Conservation (phyloP, 345 rosid species). For the Salix udensis region DNA sequence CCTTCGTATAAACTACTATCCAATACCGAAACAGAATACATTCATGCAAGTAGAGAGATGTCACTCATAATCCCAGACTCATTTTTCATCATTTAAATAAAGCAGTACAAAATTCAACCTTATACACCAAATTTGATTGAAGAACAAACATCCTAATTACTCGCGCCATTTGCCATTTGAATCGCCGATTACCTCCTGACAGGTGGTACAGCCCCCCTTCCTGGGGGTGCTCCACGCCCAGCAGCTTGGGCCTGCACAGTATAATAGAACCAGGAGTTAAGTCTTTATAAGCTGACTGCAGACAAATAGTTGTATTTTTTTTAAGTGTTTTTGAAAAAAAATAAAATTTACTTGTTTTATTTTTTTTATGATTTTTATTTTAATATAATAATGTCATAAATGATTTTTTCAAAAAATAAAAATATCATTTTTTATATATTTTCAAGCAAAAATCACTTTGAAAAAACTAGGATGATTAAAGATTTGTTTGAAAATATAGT, state of each 20-base stretch:
- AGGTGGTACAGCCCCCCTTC: slow-evolving; percentile 77
- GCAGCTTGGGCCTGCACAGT: slow-evolving; percentile 60
- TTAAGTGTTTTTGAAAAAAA: no score
- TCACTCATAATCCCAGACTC: not conserved
- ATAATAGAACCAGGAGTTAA: not conserved
- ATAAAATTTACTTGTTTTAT: no score
- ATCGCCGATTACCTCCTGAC: slow-evolving; percentile 48
- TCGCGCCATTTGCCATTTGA: no score
- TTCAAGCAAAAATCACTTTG: no score
- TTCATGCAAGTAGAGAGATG: not conserved
- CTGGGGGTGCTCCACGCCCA: slow-evolving; percentile 70
- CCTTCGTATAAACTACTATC: not conserved
- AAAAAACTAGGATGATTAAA: no score
- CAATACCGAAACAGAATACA: not conserved
- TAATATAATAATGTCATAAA: no score
- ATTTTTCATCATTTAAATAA: not conserved
- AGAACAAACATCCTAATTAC: slow-evolving; percentile 5
- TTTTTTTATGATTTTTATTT: no score
- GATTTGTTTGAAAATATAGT: no score
- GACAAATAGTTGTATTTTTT: no score
- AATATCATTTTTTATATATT: no score
- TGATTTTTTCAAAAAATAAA: no score
- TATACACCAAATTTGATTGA: not conserved
- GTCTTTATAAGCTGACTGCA: not conserved
- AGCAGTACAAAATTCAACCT: not conserved